These are phyloP conservation scores for Phytophthora chlamydospora DNA, from an alignment of 352 stramenopile genomes.

Conservation along the genomic window DNA sequence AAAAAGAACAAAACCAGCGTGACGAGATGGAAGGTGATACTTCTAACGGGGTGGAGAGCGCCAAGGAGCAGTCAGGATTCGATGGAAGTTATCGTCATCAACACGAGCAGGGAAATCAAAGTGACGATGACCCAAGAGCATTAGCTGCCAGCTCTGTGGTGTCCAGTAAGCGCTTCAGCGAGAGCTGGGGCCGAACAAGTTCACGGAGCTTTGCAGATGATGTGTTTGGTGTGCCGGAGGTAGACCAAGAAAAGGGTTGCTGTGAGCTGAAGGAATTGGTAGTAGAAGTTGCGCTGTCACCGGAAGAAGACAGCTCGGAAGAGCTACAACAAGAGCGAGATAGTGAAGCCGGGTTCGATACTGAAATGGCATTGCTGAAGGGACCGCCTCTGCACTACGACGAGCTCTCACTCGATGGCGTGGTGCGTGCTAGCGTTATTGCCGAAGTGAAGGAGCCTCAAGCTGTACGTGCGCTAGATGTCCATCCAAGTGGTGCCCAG, in stretches of 20 bases:
- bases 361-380: neutral
- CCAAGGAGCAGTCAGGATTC: neutral
- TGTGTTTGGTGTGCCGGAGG: neutral
- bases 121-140: neutral
- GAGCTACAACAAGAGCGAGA: slow-evolving; percentile 2
- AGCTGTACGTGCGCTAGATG: slow-evolving; percentile 59
- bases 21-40: neutral
- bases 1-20: neutral
- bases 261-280: neutral
- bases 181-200: slow-evolving; percentile 5
- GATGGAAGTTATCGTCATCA: neutral
- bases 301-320: neutral
- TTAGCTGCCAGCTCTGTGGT: neutral
- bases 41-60: neutral
- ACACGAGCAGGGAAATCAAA: neutral
- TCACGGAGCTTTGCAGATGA: neutral
- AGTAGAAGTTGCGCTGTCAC: neutral
- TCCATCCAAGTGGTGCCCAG: slow-evolving; percentile 41
- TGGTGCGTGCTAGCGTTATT: slow-evolving; percentile 54
- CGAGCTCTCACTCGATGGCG: slow-evolving; percentile 45
- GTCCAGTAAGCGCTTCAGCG: neutral
- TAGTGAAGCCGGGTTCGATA: slow-evolving; percentile 1
- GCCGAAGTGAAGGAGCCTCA: slow-evolving; percentile 62
- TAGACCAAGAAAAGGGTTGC: neutral
- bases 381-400: slow-evolving; percentile 30